Evolutionary conservation across 306 rosid species (phyloP).

Genomic region (Luffa acutangula): DNA sequence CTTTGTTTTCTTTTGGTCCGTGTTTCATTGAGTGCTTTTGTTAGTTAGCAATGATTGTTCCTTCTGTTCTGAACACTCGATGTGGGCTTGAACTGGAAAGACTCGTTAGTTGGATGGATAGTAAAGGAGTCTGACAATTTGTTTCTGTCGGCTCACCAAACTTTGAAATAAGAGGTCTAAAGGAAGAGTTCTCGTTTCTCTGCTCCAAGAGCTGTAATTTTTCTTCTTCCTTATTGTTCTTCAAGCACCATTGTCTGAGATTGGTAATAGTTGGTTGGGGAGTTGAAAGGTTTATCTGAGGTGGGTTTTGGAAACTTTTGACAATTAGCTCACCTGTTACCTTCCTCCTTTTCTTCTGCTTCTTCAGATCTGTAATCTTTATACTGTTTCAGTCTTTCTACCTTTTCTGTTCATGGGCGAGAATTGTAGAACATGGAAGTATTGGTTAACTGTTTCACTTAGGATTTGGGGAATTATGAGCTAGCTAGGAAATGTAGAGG

Average conservation of each 20-base stretch:
- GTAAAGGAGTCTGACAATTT: background rate
- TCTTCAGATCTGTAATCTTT: constrained; percentile 3
- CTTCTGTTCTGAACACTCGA: background rate
- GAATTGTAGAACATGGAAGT: background rate
- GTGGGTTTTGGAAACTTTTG: background rate
- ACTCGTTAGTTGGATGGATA: constrained; percentile 13
- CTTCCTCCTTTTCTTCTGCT: background rate
- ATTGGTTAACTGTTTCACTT: background rate
- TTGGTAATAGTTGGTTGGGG: background rate
- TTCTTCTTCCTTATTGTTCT: background rate
- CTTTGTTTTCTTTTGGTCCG: constrained; percentile 16
- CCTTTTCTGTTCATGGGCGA: background rate
- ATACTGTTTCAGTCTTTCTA: background rate
- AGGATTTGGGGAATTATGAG: background rate
- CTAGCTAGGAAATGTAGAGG: background rate
- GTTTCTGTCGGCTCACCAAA: background rate
- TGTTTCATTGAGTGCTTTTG: constrained; percentile 16
- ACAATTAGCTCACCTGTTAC: background rate
- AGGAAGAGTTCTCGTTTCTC: background rate
- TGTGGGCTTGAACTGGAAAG: constrained; percentile 13
- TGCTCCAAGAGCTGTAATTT: background rate
- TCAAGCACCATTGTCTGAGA: background rate
- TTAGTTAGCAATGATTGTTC: constrained; percentile 15
- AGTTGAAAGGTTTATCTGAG: background rate
- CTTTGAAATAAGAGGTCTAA: background rate